These are phyloP conservation scores for Otatea glauca DNA, from an alignment of 176 grass and related monocot species.

Conservation along the genomic window DNA sequence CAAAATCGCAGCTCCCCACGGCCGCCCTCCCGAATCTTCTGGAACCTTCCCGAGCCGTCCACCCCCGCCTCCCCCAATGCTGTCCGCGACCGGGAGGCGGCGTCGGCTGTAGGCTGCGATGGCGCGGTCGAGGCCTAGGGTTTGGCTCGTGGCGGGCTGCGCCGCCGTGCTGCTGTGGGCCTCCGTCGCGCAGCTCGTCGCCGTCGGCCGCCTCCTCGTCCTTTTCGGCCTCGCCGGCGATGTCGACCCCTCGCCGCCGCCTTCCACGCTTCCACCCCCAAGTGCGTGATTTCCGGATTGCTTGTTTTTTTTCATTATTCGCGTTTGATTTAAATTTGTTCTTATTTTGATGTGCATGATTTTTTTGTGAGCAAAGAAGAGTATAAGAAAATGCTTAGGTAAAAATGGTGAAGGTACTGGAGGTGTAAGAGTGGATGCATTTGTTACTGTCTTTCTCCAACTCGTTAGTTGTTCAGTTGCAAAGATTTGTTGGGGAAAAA, in stretches of 20 bases:
- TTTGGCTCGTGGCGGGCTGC: conserved; percentile 68
- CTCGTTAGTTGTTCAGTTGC: background rate
- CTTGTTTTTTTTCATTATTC: background rate
- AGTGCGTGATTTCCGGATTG: conserved; percentile 54
- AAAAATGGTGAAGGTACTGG: background rate
- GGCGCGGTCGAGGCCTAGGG: conserved; percentile 65
- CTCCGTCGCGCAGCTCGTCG: conserved; percentile 67
- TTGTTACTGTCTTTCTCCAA: conserved; percentile 13
- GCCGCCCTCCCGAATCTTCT: conserved; percentile 34
- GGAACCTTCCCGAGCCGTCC: background rate
- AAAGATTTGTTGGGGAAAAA: background rate
- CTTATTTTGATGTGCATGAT: background rate
- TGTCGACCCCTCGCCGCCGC: conserved; percentile 38
- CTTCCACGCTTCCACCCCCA: conserved; percentile 48
- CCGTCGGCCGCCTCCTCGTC: conserved; percentile 59
- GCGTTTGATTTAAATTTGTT: conserved; percentile 25
- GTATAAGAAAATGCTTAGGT: background rate
- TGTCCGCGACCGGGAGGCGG: conserved; percentile 26
- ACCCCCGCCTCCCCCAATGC: conserved; percentile 25
- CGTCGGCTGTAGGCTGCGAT: conserved; percentile 47
- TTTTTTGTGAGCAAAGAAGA: background rate
- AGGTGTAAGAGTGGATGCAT: background rate
- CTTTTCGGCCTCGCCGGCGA: conserved; percentile 38
- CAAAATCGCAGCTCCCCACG: conserved; percentile 27
- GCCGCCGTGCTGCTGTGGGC: conserved; percentile 71